Evolutionary conservation across 2,329 filamentous ascomycete species (phyloP).

Genomic region (Helminthosporium solani): DNA sequence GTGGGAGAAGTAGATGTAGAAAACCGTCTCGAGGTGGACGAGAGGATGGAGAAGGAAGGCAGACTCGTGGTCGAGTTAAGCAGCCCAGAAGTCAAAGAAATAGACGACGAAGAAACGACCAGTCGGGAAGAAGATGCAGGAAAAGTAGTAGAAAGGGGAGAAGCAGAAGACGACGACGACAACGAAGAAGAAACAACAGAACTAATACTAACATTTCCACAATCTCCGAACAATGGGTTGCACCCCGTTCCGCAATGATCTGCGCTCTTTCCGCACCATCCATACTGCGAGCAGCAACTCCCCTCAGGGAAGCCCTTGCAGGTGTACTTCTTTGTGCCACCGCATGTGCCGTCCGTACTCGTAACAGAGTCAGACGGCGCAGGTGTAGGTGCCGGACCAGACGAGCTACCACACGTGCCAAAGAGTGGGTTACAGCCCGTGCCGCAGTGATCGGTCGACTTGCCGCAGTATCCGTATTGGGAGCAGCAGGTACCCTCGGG

Average conservation of each 20-base stretch:
- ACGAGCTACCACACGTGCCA: slow-evolving; percentile 24
- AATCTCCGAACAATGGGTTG: slow-evolving; percentile 33
- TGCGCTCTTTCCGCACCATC: slow-evolving; percentile 42
- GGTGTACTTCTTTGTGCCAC: slow-evolving; percentile 24
- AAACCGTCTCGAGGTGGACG: slow-evolving; percentile 2
- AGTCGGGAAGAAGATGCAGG: slow-evolving; percentile 10
- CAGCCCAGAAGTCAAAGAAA: slow-evolving; percentile 12
- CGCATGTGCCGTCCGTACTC: slow-evolving; percentile 24
- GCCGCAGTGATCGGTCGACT: slow-evolving; percentile 30
- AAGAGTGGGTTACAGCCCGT: slow-evolving; percentile 34
- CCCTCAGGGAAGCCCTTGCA: slow-evolving; percentile 39
- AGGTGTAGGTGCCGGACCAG: slow-evolving; percentile 12
- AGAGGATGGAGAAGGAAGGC: slow-evolving; percentile 10
- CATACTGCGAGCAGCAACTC: slow-evolving; percentile 49
- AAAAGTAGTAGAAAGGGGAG: slow-evolving; percentile 9
- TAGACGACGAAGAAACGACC: too few species aligned
- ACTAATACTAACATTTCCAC: slow-evolving; percentile 5
- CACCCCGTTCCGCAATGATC: slow-evolving; percentile 38
- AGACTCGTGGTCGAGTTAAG: too few species aligned
- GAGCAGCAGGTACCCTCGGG: slow-evolving; percentile 49
- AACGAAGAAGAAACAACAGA: slow-evolving; percentile 9
- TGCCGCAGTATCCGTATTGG: slow-evolving; percentile 45
- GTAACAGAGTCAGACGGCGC: slow-evolving; percentile 13
- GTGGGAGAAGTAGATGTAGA: not conserved
- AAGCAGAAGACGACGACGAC: slow-evolving; percentile 9